These are phyloP conservation scores for Knoxia roxburghii DNA, from an alignment of 257 asterid species.

Conservation along the genomic window DNA sequence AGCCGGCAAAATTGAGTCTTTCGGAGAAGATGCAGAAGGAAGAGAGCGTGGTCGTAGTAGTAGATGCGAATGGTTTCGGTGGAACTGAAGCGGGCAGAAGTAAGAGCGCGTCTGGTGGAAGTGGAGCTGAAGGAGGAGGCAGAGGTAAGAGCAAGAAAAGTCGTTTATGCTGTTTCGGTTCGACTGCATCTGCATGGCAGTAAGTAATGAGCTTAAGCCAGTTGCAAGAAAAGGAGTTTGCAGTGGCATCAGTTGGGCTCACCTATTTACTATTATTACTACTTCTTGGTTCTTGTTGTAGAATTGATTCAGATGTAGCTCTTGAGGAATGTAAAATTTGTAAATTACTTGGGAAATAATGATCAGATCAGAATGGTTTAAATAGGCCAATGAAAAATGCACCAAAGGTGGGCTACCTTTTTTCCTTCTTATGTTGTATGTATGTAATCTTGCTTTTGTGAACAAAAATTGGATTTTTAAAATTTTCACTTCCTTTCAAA, in stretches of 20 bases:
- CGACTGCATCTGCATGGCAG: slow-evolving; percentile 4
- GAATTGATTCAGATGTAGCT: neutral
- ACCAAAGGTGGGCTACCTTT: neutral
- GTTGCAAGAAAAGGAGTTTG: neutral
- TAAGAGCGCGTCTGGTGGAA: no score
- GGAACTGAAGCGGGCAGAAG: slow-evolving; percentile 24
- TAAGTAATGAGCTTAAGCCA: neutral
- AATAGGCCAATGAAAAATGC: neutral
- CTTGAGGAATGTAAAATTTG: neutral
- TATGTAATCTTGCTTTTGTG: no score
- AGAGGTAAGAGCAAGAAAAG: slow-evolving; percentile 28
- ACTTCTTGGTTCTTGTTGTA: no score
- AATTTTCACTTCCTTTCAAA: no score
- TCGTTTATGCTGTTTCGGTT: slow-evolving; percentile 44
- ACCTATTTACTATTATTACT: neutral
- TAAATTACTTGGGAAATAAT: neutral
- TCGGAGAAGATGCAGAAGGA: slow-evolving; percentile 15
- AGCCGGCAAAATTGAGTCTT: slow-evolving; percentile 6
- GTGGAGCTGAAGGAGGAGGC: slow-evolving; percentile 18
- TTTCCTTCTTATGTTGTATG: no score
- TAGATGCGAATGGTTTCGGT: slow-evolving; percentile 16
- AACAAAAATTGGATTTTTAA: no score
- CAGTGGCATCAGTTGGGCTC: neutral
- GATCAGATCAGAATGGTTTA: neutral
- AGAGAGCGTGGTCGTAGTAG: neutral